Percentiles rank a stretch among this genome's conserved stretches.
Conservation (phyloP, 768 basidiomycete genomes). For the Lentinula aciculospora region DNA sequence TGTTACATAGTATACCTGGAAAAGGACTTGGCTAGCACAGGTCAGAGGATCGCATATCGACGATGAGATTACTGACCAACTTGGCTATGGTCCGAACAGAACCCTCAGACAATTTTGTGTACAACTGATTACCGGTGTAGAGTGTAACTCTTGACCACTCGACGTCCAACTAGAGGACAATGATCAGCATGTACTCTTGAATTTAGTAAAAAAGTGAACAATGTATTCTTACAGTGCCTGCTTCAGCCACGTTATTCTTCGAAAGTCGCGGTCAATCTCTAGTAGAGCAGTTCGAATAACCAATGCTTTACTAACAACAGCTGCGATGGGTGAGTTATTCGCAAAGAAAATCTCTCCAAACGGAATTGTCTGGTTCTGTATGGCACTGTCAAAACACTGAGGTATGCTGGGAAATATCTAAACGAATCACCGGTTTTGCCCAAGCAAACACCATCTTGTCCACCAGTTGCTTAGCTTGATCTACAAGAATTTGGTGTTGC, state of each 20-base stretch:
- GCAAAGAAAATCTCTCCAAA: constrained; percentile 10
- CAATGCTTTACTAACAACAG: not conserved
- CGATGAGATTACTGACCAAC: constrained; percentile 14
- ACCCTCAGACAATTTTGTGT: constrained; percentile 38
- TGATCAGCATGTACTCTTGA: too few relatives aligned
- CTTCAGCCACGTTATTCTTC: constrained; percentile 20
- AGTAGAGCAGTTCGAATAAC: not conserved
- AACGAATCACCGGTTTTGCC: constrained; percentile 20
- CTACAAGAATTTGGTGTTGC: constrained; percentile 30
- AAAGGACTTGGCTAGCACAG: constrained; percentile 26
- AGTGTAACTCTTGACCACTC: constrained; percentile 42
- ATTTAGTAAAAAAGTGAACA: constrained; percentile 24
- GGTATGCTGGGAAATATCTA: not conserved
- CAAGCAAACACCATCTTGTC: constrained; percentile 41
- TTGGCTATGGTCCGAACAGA: constrained; percentile 41
- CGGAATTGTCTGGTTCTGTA: constrained; percentile 11
- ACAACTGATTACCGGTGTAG: constrained; percentile 45
- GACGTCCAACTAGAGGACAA: constrained; percentile 31
- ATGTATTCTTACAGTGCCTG: constrained; percentile 18
- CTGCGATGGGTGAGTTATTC: constrained; percentile 31
- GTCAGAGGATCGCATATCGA: not conserved
- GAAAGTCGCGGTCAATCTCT: not conserved
- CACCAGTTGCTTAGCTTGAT: constrained; percentile 41
- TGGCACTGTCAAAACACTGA: not conserved
- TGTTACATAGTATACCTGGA: constrained; percentile 13